These are phyloP conservation scores for Tulasnella sp. DNA, from an alignment of 768 basidiomycete genomes.

Conservation along the genomic window DNA sequence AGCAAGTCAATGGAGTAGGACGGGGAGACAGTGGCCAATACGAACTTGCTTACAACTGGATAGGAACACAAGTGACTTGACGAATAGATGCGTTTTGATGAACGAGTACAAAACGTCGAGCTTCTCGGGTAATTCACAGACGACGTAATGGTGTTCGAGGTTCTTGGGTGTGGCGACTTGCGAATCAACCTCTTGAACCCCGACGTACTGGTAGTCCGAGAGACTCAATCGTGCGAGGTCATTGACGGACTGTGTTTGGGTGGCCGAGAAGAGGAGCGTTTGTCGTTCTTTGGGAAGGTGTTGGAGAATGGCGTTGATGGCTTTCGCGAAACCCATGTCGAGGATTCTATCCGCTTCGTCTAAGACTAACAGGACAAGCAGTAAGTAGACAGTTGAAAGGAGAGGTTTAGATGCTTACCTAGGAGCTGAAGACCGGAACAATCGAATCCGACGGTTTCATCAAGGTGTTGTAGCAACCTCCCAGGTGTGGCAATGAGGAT, in stretches of 20 bases:
- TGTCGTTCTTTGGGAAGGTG: conserved; percentile 88
- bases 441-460: conserved; percentile 93
- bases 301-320: conserved; percentile 77
- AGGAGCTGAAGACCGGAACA: conserved; percentile 82
- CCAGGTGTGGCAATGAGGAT: conserved; percentile 98
- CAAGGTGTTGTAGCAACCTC: conserved; percentile 91
- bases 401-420: conserved; percentile 37
- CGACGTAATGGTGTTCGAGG: conserved; percentile 80
- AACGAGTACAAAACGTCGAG: conserved; percentile 89
- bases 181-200: conserved; percentile 37
- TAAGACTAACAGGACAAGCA: conserved; percentile 45
- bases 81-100: conserved; percentile 83
- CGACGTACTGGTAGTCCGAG: conserved; percentile 64
- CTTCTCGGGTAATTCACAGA: conserved; percentile 75
- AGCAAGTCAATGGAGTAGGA: background rate
- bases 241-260: conserved; percentile 79
- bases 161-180: conserved; percentile 49
- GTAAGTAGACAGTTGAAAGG: background rate
- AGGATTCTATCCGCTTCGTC: conserved; percentile 96
- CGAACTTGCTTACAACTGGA: conserved; percentile 84
- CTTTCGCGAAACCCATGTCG: conserved; percentile 89
- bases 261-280: conserved; percentile 93
- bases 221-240: conserved; percentile 86
- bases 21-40: background rate
- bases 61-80: conserved; percentile 85